Conservation (phyloP, 495 filamentous ascomycete genomes). For the Entonaema liquescens region DNA sequence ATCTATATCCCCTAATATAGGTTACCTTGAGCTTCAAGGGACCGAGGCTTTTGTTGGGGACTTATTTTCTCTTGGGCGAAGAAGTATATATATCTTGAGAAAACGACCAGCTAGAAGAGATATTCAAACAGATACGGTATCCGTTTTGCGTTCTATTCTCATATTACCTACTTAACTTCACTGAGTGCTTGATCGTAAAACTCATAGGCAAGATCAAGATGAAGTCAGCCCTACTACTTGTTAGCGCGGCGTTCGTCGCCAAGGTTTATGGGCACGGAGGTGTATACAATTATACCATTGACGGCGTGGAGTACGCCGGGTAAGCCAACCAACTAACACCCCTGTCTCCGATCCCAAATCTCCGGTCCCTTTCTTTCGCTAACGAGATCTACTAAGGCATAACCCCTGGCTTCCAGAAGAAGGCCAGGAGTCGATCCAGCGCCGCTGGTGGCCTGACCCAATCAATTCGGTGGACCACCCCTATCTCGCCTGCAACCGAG, state of each 20-base stretch:
- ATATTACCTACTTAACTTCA: neutral
- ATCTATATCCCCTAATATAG: neutral
- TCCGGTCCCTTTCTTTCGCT: neutral
- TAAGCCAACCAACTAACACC: neutral
- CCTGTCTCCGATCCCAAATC: neutral
- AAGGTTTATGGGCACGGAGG: neutral
- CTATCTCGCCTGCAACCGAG: slow-evolving; percentile 1
- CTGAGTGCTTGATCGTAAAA: neutral
- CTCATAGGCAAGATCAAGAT: neutral
- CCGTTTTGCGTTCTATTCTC: neutral
- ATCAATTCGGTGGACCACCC: neutral
- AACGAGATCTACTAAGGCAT: neutral
- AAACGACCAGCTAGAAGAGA: neutral
- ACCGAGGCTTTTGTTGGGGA: neutral
- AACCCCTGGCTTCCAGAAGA: slow-evolving; percentile 1
- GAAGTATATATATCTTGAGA: neutral
- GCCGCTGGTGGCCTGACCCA: neutral
- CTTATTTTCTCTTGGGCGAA: neutral
- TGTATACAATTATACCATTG: neutral
- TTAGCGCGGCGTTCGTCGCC: neutral
- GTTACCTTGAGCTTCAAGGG: neutral
- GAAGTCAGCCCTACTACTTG: neutral
- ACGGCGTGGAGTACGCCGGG: neutral
- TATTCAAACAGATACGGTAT: neutral
- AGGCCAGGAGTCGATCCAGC: slow-evolving; percentile 1